phyloP scores from a whole-genome alignment of 1,284 basidiomycete species.

The Stereum hirsutum region DNA sequence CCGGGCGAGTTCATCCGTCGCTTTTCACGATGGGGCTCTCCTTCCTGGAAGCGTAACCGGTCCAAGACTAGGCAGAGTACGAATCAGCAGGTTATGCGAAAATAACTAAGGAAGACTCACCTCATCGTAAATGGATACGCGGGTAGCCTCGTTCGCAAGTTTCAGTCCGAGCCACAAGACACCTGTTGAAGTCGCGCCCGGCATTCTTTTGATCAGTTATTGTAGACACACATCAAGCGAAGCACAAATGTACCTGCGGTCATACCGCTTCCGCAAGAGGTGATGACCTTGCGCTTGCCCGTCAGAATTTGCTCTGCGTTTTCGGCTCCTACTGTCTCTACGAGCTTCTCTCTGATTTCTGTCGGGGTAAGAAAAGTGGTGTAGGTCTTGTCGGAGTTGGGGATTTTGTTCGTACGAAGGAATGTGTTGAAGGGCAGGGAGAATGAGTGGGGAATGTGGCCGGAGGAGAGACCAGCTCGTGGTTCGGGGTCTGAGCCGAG shows the following conservation, averaged over 20 bases:
- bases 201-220: no score
- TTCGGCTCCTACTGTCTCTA: slow-evolving; percentile 48
- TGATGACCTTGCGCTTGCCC: slow-evolving; percentile 52
- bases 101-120: slow-evolving; percentile 28
- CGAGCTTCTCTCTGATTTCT: slow-evolving; percentile 54
- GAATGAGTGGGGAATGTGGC: slow-evolving; percentile 87
- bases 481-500: slow-evolving; percentile 84
- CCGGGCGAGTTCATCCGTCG: background rate
- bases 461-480: slow-evolving; percentile 78
- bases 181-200: no score
- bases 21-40: slow-evolving; percentile 52
- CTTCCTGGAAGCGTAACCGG: slow-evolving; percentile 67
- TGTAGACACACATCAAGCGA: no score
- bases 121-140: slow-evolving; percentile 77
- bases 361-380: slow-evolving; percentile 51
- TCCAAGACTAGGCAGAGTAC: slow-evolving; percentile 57
- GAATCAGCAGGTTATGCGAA: slow-evolving; percentile 1
- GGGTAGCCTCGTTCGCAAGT: slow-evolving; percentile 44
- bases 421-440: slow-evolving; percentile 83
- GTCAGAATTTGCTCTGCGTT: slow-evolving; percentile 44
- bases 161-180: slow-evolving; percentile 85
- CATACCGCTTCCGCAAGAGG: slow-evolving; percentile 93
- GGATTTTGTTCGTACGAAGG: slow-evolving; percentile 42
- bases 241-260: no score
- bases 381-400: slow-evolving; percentile 38